Conservation (phyloP, 306 rosid species). For the Vachellia collinsii region DNA sequence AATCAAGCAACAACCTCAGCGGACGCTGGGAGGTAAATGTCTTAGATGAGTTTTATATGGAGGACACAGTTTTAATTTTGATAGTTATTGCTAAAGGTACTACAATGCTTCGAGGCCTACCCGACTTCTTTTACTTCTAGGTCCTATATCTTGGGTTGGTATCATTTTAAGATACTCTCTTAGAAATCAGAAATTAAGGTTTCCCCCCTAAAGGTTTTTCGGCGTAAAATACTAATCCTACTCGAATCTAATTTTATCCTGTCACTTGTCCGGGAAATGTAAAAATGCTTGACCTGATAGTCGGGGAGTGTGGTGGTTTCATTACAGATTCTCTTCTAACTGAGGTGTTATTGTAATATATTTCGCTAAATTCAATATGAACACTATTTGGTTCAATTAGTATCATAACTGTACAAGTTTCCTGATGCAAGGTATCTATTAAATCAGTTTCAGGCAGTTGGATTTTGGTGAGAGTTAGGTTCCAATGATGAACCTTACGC, state of each 20-base stretch:
- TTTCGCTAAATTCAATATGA: not conserved
- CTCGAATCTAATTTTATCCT: not conserved
- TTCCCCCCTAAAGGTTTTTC: not conserved
- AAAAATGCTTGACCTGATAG: not conserved
- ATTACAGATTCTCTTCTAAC: not conserved
- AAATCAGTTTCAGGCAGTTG: conserved; percentile 4
- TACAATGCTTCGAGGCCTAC: not conserved
- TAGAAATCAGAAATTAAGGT: not conserved
- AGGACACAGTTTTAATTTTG: not conserved
- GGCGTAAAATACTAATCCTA: not conserved
- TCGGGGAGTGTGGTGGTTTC: not conserved
- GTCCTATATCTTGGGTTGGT: not conserved
- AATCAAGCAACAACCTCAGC: conserved; percentile 56
- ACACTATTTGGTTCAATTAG: not conserved
- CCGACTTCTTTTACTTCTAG: not conserved
- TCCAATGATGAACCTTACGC: not conserved
- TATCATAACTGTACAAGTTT: not conserved
- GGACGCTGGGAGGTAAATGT: conserved; percentile 63
- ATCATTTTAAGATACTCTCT: not conserved
- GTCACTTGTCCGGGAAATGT: not conserved
- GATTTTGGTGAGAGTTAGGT: conserved; percentile 19
- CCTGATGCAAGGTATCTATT: not conserved
- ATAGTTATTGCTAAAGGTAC: not conserved
- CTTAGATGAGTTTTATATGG: not conserved
- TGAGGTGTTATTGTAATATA: conserved; percentile 8